These are phyloP conservation scores for Atkinsonella hypoxylon DNA, from an alignment of 2,329 filamentous ascomycete species.

Conservation along the genomic window DNA sequence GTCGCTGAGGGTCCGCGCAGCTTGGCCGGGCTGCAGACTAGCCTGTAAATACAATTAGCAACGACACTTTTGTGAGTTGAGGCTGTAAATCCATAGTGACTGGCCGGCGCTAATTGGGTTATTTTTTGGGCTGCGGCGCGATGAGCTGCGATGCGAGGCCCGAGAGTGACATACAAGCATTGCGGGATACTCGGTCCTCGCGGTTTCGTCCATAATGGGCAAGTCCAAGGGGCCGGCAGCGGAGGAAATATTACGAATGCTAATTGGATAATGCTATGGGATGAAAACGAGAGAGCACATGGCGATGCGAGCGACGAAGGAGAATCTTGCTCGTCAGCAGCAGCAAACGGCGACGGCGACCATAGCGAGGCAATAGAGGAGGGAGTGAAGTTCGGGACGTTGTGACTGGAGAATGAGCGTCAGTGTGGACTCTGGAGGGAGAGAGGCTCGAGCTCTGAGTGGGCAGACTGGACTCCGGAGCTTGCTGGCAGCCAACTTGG, in stretches of 20 bases:
- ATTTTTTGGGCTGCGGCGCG: not conserved
- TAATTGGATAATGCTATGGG: conserved; percentile 19
- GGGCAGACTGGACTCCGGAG: not conserved
- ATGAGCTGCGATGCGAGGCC: conserved; percentile 2
- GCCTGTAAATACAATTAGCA: conserved; percentile 39
- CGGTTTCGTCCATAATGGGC: conserved; percentile 60
- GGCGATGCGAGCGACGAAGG: conserved; percentile 6
- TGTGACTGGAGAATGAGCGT: conserved; percentile 3
- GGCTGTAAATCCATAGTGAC: not conserved
- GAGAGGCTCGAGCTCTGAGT: not conserved
- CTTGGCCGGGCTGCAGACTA: conserved; percentile 68
- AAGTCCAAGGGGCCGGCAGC: not conserved
- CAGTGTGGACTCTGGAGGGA: not conserved
- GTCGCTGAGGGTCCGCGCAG: conserved; percentile 71
- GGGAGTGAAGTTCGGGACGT: conserved; percentile 1
- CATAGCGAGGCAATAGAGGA: conserved; percentile 2
- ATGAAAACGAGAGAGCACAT: conserved; percentile 11
- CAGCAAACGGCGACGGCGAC: conserved; percentile 5
- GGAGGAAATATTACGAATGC: conserved; percentile 1
- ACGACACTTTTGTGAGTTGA: not conserved
- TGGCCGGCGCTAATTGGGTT: not conserved
- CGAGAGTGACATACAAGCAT: conserved; percentile 62
- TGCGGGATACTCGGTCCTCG: conserved; percentile 81
- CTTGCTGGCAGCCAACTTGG: not conserved
- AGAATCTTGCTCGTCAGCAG: conserved; percentile 8